Conservation (phyloP, 495 filamentous ascomycete species). For the Saxophila tyrrhenica region DNA sequence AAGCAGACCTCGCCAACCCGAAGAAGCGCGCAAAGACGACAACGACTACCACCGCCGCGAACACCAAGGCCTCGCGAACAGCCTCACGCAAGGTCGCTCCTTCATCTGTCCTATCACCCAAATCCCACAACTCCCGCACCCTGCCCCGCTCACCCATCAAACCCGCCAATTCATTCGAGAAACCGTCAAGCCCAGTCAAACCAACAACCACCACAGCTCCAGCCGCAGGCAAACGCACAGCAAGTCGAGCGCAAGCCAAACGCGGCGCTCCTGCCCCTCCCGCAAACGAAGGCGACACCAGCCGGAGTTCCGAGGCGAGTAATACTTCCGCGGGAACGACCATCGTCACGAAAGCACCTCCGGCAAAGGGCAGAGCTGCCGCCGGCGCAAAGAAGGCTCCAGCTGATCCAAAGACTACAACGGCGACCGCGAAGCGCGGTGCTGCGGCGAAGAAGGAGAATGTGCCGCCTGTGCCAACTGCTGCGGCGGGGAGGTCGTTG, state of each 20-base stretch:
- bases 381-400: constrained; percentile 2
- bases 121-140: constrained; percentile 66
- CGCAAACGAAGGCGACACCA: constrained; percentile 8
- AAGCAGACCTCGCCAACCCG: constrained; percentile 35
- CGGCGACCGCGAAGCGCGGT: neutral
- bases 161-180: constrained; percentile 35
- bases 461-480: constrained; percentile 3
- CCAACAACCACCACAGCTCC: neutral
- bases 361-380: constrained; percentile 1
- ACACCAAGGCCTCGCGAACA: constrained; percentile 34
- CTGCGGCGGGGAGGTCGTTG: constrained; percentile 11
- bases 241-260: constrained; percentile 4
- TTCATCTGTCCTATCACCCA: constrained; percentile 61
- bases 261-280: constrained; percentile 2
- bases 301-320: constrained; percentile 19
- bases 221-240: neutral
- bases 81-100: constrained; percentile 40
- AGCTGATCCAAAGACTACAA: neutral
- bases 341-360: constrained; percentile 10
- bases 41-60: constrained; percentile 18
- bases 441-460: constrained; percentile 13
- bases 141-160: constrained; percentile 48
- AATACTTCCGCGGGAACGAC: constrained; percentile 22
- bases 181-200: constrained; percentile 39
- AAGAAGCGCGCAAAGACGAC: constrained; percentile 45